Percentiles rank a stretch among this genome's conserved stretches.
Evolutionary conservation across 176 grass and related monocot species (phyloP).

Genomic region (Oryza meyeriana): DNA sequence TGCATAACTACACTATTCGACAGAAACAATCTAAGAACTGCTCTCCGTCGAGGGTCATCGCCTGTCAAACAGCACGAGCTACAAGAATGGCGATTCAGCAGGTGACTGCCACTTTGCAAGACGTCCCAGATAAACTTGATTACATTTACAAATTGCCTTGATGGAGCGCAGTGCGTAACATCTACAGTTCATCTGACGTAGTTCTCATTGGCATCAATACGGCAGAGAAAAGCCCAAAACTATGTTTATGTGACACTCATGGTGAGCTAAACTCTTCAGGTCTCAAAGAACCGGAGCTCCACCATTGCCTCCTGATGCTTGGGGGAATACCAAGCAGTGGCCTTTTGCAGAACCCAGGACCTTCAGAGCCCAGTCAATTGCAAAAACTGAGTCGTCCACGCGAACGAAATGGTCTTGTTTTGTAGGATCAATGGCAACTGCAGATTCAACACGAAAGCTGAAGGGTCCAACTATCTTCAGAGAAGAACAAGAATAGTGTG

Average conservation of each 20-base stretch:
- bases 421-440: conserved; percentile 53
- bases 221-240: not conserved
- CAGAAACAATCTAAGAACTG: not conserved
- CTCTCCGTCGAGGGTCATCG: not conserved
- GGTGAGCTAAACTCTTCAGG: conserved; percentile 31
- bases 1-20: not conserved
- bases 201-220: not conserved
- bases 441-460: conserved; percentile 87
- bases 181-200: not conserved
- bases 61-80: not conserved
- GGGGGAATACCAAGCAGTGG: conserved; percentile 91
- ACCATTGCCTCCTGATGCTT: conserved; percentile 76
- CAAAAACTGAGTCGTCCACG: conserved; percentile 66
- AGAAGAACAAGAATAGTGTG: not conserved
- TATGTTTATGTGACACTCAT: not conserved
- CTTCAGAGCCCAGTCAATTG: conserved; percentile 91
- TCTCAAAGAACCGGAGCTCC: conserved; percentile 83
- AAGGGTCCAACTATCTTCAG: conserved; percentile 83
- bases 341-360: conserved; percentile 93
- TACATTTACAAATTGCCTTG: not conserved
- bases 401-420: conserved; percentile 44
- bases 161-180: not conserved
- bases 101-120: not conserved
- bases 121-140: not conserved
- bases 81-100: not conserved